These are phyloP conservation scores for Volvox carteri DNA, from an alignment of 163 green algal genomes.

Conservation along the genomic window DNA sequence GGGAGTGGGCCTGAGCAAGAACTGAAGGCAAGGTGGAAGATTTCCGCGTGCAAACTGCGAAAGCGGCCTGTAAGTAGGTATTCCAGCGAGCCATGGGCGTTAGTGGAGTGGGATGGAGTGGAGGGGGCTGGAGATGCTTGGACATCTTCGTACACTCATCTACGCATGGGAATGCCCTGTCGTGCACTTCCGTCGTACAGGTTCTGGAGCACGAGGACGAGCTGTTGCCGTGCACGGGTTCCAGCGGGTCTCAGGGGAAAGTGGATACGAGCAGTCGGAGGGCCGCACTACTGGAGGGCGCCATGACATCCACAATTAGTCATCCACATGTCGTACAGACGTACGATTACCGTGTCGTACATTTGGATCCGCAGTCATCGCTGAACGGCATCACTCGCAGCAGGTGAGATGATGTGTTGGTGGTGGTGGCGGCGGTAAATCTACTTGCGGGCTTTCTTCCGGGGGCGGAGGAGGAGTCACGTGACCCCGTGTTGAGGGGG, in stretches of 20 bases:
- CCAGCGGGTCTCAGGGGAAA: slow-evolving; percentile 1
- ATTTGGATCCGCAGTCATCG: slow-evolving; percentile 41
- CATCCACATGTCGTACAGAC: slow-evolving; percentile 78
- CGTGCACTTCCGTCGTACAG: slow-evolving; percentile 28
- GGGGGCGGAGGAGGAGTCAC: too few relatives aligned
- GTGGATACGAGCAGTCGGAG: slow-evolving; percentile 60
- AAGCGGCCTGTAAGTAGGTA: too few relatives aligned
- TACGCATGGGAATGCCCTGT: too few relatives aligned
- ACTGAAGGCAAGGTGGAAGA: too few relatives aligned
- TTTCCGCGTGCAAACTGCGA: too few relatives aligned
- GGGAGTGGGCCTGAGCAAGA: too few relatives aligned
- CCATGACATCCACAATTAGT: slow-evolving; percentile 68
- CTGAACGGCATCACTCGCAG: slow-evolving; percentile 45
- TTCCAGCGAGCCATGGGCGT: too few relatives aligned
- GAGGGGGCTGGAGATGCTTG: too few relatives aligned
- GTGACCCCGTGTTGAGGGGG: too few relatives aligned
- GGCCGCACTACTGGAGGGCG: slow-evolving; percentile 66
- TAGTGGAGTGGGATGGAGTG: too few relatives aligned
- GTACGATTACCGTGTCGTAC: slow-evolving; percentile 71
- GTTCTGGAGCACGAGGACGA: slow-evolving; percentile 70
- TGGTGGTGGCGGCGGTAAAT: not conserved
- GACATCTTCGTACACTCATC: too few relatives aligned
- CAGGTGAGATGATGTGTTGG: slow-evolving; percentile 16
- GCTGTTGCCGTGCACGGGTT: slow-evolving; percentile 49
- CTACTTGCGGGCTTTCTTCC: too few relatives aligned